Conservation (phyloP, 1,139 yeast genomes). For the Taiozyma sp. region DNA sequence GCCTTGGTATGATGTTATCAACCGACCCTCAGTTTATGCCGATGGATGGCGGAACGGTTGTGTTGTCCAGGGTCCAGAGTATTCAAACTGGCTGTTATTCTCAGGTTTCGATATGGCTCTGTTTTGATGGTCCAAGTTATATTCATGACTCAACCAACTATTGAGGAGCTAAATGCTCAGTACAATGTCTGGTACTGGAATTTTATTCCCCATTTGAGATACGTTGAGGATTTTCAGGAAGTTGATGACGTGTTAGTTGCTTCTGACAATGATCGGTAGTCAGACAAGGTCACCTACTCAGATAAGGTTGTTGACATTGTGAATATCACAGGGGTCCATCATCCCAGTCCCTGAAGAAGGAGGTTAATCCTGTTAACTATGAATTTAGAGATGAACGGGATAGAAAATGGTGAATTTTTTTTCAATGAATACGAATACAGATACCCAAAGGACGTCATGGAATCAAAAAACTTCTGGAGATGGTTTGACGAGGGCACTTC, state of each 20-base stretch:
- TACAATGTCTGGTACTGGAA: slow-evolving; percentile 1
- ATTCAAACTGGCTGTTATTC: neutral
- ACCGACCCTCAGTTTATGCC: neutral
- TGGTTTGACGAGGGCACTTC: slow-evolving; percentile 61
- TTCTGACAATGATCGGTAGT: neutral
- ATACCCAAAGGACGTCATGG: slow-evolving; percentile 31
- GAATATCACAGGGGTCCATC: neutral
- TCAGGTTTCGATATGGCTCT: neutral
- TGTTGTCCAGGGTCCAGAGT: neutral
- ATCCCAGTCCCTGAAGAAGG: neutral
- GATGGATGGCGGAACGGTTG: neutral
- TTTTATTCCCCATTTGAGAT: neutral
- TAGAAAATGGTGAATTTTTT: slow-evolving; percentile 55
- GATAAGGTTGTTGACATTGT: neutral
- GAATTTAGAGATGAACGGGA: slow-evolving; percentile 60
- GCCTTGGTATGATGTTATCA: neutral
- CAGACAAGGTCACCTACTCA: neutral
- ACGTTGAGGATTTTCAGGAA: neutral
- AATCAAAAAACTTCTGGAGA: slow-evolving; percentile 48
- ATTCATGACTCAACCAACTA: neutral
- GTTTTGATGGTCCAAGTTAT: neutral
- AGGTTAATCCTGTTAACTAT: neutral
- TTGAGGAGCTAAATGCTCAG: neutral
- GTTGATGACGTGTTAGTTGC: neutral
- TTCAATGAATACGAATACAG: slow-evolving; percentile 61